Percentiles rank a stretch among this genome's conserved stretches.
Evolutionary conservation across 306 rosid species (phyloP).

Genomic region (Parietaria judaica): DNA sequence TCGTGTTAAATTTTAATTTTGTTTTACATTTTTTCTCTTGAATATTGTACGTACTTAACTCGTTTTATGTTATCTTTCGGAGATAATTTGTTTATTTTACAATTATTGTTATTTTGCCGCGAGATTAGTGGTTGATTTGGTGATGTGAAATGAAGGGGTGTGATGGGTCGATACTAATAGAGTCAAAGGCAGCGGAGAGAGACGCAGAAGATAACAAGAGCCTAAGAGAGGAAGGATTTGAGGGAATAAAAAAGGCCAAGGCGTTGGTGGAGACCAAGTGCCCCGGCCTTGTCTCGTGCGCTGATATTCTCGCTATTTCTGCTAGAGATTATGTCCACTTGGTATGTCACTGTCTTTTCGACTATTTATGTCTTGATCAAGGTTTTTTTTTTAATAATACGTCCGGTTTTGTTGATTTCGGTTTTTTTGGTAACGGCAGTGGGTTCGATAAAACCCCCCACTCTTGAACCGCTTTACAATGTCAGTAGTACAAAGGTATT

Average conservation of each 20-base stretch:
- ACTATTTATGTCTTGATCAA: neutral
- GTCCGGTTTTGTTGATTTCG: too few relatives aligned
- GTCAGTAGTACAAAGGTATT: too few relatives aligned
- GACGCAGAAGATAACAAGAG: slow-evolving; percentile 72
- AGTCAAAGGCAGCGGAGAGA: slow-evolving; percentile 59
- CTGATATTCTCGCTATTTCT: slow-evolving; percentile 84
- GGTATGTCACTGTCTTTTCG: slow-evolving; percentile 23
- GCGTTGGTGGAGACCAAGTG: slow-evolving; percentile 72
- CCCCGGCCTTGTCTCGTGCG: slow-evolving; percentile 83
- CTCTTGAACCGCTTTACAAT: too few relatives aligned
- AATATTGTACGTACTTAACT: too few relatives aligned
- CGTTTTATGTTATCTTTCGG: neutral
- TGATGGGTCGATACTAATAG: slow-evolving; percentile 71
- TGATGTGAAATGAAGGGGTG: slow-evolving; percentile 49
- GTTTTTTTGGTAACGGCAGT: too few relatives aligned
- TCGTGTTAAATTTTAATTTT: too few relatives aligned
- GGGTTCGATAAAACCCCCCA: too few relatives aligned
- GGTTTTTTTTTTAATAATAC: too few relatives aligned
- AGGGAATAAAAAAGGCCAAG: slow-evolving; percentile 62
- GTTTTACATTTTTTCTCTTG: too few relatives aligned
- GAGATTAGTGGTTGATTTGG: neutral
- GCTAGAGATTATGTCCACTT: slow-evolving; percentile 87
- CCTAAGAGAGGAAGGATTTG: slow-evolving; percentile 59
- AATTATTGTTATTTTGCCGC: neutral
- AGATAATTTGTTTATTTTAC: neutral